Percentiles rank a stretch among this genome's conserved stretches.
These are phyloP conservation scores for Pisolithus albus DNA, from an alignment of 768 basidiomycete genomes.

Conservation along the genomic window DNA sequence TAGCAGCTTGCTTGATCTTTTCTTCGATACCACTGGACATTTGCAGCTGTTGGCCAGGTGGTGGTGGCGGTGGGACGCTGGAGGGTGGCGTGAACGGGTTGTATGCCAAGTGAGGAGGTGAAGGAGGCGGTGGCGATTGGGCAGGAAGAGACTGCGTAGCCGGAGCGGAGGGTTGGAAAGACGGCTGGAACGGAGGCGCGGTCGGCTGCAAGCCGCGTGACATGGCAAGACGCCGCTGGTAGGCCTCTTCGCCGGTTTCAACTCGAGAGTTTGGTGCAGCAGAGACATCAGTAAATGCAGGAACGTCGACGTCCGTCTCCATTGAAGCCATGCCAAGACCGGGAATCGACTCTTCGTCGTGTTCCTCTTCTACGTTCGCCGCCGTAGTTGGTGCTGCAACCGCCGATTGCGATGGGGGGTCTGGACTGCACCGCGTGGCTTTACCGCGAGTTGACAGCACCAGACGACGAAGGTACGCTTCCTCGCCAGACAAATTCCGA, in stretches of 20 bases:
- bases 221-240: slow-evolving; percentile 56
- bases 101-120: slow-evolving; percentile 54
- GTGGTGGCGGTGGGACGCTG: slow-evolving; percentile 54
- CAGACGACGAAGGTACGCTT: slow-evolving; percentile 68
- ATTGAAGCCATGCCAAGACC: slow-evolving; percentile 7
- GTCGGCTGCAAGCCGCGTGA: slow-evolving; percentile 33
- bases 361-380: slow-evolving; percentile 2
- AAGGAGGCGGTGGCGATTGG: slow-evolving; percentile 28
- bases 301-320: slow-evolving; percentile 1
- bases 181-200: slow-evolving; percentile 23
- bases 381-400: slow-evolving; percentile 19
- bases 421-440: slow-evolving; percentile 2
- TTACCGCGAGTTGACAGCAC: slow-evolving; percentile 48
- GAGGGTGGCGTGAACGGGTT: slow-evolving; percentile 65
- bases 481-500: slow-evolving; percentile 60
- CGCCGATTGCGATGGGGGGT: slow-evolving; percentile 1
- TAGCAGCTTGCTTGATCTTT: slow-evolving; percentile 69
- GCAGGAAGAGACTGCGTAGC: slow-evolving; percentile 16
- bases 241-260: slow-evolving; percentile 64
- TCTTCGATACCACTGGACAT: slow-evolving; percentile 48
- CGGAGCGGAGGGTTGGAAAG: neutral
- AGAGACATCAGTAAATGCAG: neutral
- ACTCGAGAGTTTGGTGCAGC: slow-evolving; percentile 2
- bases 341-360: slow-evolving; percentile 21
- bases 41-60: slow-evolving; percentile 40